Evolutionary conservation across 192 early-diverging fungal species (phyloP).

Genomic region (Coemansia sp.): DNA sequence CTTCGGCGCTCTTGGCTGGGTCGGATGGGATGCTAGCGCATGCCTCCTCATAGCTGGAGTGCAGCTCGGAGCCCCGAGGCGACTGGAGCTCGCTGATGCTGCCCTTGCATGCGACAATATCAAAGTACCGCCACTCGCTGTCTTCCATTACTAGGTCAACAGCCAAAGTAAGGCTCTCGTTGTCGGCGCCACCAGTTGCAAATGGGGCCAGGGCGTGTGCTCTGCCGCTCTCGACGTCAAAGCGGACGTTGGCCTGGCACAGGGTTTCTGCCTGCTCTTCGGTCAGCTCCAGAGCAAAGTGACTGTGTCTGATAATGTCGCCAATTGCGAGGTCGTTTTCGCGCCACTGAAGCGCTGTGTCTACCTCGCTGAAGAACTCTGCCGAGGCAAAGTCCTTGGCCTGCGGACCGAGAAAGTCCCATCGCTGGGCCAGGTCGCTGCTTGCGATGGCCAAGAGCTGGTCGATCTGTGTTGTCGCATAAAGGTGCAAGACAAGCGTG

Average conservation of each 20-base stretch:
- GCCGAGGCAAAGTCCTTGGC: background rate
- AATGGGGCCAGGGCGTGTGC: constrained; percentile 32
- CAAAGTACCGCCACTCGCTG: constrained; percentile 30
- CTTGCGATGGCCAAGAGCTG: constrained; percentile 25
- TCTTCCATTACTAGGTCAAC: constrained; percentile 29
- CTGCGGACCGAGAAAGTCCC: constrained; percentile 46
- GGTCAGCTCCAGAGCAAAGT: constrained; percentile 39
- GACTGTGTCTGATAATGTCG: constrained; percentile 27
- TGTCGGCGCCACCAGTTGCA: background rate
- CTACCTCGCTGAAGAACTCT: constrained; percentile 7
- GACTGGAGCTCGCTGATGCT: background rate
- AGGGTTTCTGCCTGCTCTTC: constrained; percentile 38
- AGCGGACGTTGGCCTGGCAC: constrained; percentile 12
- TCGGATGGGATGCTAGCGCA: background rate
- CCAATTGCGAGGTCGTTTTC: constrained; percentile 12
- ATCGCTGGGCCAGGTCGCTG: constrained; percentile 28
- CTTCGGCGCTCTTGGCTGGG: background rate
- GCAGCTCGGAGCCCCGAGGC: background rate
- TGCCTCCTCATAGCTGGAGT: background rate
- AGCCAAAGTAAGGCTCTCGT: background rate
- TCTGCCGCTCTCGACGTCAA: constrained; percentile 1
- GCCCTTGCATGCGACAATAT: constrained; percentile 1
- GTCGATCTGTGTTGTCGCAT: constrained; percentile 42
- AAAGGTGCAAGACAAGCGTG: constrained; percentile 21
- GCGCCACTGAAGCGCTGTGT: constrained; percentile 11